Conservation (phyloP, 441 rosid species). For the Euphorbia celastroides region DNA sequence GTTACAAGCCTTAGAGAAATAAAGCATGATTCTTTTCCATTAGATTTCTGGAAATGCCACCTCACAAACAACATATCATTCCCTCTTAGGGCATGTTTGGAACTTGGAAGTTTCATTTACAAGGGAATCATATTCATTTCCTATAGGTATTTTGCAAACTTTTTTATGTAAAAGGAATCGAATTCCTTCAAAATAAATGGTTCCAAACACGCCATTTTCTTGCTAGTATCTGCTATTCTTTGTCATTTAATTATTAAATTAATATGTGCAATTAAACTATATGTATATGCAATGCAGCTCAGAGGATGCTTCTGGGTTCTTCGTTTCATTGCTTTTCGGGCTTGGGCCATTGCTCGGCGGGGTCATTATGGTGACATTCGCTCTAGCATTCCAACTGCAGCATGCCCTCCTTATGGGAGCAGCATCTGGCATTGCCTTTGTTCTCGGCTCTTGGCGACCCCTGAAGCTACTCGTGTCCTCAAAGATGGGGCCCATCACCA, state of each 20-base stretch:
- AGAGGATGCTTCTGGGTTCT: slow-evolving; percentile 97
- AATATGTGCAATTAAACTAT: slow-evolving; percentile 5
- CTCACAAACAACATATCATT: background rate
- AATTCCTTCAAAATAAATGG: too few species aligned
- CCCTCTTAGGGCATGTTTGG: background rate
- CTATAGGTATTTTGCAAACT: too few species aligned
- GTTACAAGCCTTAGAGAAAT: too few species aligned
- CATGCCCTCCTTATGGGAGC: slow-evolving; percentile 94
- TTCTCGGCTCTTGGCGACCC: slow-evolving; percentile 92
- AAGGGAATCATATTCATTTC: too few species aligned
- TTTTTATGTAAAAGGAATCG: too few species aligned
- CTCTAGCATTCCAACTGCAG: slow-evolving; percentile 68
- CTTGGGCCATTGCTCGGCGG: slow-evolving; percentile 97
- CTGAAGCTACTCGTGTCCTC: slow-evolving; percentile 64
- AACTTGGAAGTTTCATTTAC: too few species aligned
- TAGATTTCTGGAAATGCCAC: background rate
- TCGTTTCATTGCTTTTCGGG: slow-evolving; percentile 92
- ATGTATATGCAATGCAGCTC: slow-evolving; percentile 50
- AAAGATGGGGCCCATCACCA: slow-evolving; percentile 73
- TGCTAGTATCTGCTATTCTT: background rate
- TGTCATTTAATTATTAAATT: background rate
- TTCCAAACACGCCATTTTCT: too few species aligned
- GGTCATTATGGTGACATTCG: slow-evolving; percentile 59
- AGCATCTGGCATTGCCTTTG: slow-evolving; percentile 90
- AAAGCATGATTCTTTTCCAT: too few species aligned